Percentiles rank a stretch among this genome's conserved stretches.
These are phyloP conservation scores for Phaseolus lunatus DNA, from an alignment of 306 rosid genomes.

Conservation along the genomic window DNA sequence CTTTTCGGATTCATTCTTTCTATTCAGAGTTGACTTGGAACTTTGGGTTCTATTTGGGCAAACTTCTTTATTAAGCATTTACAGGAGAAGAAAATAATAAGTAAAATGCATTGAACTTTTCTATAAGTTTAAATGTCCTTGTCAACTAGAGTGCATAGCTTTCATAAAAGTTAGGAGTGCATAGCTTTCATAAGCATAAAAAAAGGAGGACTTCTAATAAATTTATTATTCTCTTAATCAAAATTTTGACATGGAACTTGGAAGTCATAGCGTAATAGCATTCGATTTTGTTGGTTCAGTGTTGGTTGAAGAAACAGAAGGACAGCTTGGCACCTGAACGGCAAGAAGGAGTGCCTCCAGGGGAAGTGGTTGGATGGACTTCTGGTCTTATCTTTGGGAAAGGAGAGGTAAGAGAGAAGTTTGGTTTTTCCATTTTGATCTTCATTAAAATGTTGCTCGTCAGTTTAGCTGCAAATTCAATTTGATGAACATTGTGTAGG, in stretches of 20 bases:
- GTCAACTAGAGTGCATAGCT: neutral
- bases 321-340: constrained; percentile 75
- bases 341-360: constrained; percentile 52
- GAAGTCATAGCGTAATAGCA: constrained; percentile 14
- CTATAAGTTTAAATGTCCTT: neutral
- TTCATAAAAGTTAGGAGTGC: neutral
- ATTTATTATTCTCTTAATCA: neutral
- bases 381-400: constrained; percentile 92
- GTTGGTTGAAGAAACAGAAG: constrained; percentile 99
- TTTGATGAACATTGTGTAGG: constrained; percentile 1
- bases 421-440: constrained; percentile 12
- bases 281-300: constrained; percentile 56
- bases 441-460: constrained; percentile 9
- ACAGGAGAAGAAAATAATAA: neutral
- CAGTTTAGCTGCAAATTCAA: neutral
- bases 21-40: neutral
- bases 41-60: neutral
- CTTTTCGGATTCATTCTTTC: neutral
- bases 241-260: neutral
- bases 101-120: neutral
- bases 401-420: constrained; percentile 74
- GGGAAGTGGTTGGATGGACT: constrained; percentile 71
- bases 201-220: neutral
- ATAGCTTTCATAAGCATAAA: neutral
- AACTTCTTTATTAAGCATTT: neutral